phyloP scores from a whole-genome alignment of 2,329 filamentous ascomycete genomes.

The Paracorniculantispora psalliotae region DNA sequence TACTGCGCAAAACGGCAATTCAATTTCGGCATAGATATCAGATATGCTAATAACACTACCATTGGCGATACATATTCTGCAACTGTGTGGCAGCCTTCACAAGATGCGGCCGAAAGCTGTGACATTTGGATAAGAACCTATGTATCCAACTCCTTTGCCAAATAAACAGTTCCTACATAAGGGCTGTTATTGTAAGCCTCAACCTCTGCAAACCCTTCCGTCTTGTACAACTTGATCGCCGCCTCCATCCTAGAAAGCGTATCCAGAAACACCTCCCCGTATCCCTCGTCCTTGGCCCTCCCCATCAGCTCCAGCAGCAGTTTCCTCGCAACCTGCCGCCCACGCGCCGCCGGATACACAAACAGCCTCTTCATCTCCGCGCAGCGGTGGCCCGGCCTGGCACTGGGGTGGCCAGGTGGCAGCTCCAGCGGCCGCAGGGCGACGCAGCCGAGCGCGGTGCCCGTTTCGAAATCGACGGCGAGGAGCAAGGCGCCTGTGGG shows the following conservation, averaged over 20 bases:
- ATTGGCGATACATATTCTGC: no score
- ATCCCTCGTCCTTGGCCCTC: slow-evolving; percentile 16
- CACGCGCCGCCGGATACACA: slow-evolving; percentile 24
- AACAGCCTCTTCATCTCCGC: slow-evolving; percentile 26
- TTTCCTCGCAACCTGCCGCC: slow-evolving; percentile 19
- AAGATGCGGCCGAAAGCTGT: no score
- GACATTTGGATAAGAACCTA: no score
- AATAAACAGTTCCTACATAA: slow-evolving; percentile 19
- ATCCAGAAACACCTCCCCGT: slow-evolving; percentile 23
- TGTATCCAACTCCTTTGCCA: slow-evolving; percentile 13
- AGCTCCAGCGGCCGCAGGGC: slow-evolving; percentile 21
- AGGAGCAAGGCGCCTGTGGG: slow-evolving; percentile 22
- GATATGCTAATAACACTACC: no score
- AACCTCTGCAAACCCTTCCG: slow-evolving; percentile 20
- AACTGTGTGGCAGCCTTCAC: no score
- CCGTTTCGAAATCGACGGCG: slow-evolving; percentile 18
- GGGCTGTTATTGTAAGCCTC: slow-evolving; percentile 22
- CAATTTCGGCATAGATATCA: no score
- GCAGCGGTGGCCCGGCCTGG: slow-evolving; percentile 10
- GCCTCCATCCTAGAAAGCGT: slow-evolving; percentile 21
- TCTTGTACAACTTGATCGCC: slow-evolving; percentile 22
- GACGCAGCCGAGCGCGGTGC: slow-evolving; percentile 22
- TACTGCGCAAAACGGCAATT: no score
- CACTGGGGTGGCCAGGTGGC: slow-evolving; percentile 11
- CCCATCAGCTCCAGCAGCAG: slow-evolving; percentile 19